These are phyloP conservation scores for Acephala macrosclerotiorum DNA, from an alignment of 2,329 filamentous ascomycete genomes.

Conservation along the genomic window DNA sequence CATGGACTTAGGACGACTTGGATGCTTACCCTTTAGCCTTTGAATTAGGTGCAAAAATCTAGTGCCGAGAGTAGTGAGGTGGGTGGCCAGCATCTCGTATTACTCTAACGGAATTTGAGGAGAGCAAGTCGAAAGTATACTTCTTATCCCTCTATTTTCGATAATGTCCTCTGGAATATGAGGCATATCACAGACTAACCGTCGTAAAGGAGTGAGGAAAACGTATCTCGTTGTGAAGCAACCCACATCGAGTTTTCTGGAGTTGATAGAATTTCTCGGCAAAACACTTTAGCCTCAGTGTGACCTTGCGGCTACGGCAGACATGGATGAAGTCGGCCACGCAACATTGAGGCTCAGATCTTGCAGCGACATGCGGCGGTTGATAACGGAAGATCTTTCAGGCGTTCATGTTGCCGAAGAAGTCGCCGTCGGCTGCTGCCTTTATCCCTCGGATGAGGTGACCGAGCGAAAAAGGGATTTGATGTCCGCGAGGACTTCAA, in stretches of 20 bases:
- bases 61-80: not conserved
- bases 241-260: not conserved
- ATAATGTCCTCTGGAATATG: too few species aligned
- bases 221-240: too few species aligned
- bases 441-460: conserved; percentile 5
- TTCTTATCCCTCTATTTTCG: too few species aligned
- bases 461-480: conserved; percentile 2
- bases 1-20: not conserved
- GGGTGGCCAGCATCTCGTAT: too few species aligned
- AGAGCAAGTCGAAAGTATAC: too few species aligned
- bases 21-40: not conserved
- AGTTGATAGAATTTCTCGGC: not conserved
- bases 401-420: not conserved
- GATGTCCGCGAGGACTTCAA: not conserved
- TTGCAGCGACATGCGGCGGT: not conserved
- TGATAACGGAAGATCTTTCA: conserved; percentile 7
- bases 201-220: too few species aligned
- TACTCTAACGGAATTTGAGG: too few species aligned
- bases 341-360: not conserved
- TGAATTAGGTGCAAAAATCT: not conserved
- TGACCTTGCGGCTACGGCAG: not conserved
- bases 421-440: not conserved
- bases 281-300: not conserved
- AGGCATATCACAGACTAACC: too few species aligned
- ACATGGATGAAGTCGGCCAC: not conserved